Evolutionary conservation across 2,329 filamentous ascomycete genomes (phyloP), one percentile per base, ranked within the genome.

Genomic region (Passalora sequoiae): DNA sequence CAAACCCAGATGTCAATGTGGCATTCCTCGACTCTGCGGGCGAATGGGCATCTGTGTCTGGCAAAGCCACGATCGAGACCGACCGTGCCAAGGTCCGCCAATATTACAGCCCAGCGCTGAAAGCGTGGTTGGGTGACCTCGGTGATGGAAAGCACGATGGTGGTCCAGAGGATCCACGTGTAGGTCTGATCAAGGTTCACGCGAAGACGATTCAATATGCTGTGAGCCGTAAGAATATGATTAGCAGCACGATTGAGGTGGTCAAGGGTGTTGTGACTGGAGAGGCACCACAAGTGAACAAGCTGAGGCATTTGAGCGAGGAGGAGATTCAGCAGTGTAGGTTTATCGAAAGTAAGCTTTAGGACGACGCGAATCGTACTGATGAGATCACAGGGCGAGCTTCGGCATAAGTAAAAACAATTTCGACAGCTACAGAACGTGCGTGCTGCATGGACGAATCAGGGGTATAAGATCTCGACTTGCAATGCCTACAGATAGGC

Each of bases 31-130:
- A 63, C 50, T 66, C 67, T 53, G 78, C 78, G 2, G 86, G 88
- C 55, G 82, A 91, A 65, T 95, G 89, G 89, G 88, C 88, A 1
- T 92, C 86, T 2, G 72, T 94, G 49, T 84, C 84, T n/a, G 89
- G 89, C 38, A 74, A 72, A 1, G 82, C 86, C 1, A 70, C 69
- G 19, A 74, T 94, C 55, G 71, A 84, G 57, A 84, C 83, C 10
- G 83, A 91, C 60, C 79, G 81, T 16, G 71, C 69, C 2, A 66
- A 78, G 16, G 76, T 94, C 44, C 74, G 78, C 63, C 84, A 89
- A 67, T 79, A 88, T 67, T 94, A 94, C 68, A 82, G 73, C 16
- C 76, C 80, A 0, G 63, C 73, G 0, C 71, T 94, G 48, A 89
- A 89, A 71, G 84, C 86, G 0, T 94, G 89, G 89, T 60, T 95